Evolutionary conservation across 495 filamentous ascomycete species (phyloP).

Genomic region (Patellaria atrata): DNA sequence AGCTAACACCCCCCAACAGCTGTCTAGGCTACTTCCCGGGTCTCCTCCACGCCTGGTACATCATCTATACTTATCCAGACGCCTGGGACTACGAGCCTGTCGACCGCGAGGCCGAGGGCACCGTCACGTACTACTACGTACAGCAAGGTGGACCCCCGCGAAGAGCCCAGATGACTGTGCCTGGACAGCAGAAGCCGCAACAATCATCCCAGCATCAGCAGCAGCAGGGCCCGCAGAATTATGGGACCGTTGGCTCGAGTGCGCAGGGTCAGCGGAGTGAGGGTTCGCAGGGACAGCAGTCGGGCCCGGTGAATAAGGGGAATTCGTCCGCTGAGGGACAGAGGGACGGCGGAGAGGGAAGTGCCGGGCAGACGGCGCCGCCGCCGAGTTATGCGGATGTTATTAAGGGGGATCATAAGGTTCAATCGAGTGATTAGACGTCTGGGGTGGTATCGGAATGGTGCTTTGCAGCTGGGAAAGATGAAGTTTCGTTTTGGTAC

Average conservation of each 20-base stretch:
- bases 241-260: constrained; percentile 23
- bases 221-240: constrained; percentile 8
- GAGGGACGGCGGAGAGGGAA: constrained; percentile 12
- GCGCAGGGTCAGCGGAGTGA: constrained; percentile 25
- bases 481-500: no score
- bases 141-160: constrained; percentile 23
- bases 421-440: no score
- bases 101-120: constrained; percentile 35
- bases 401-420: constrained; percentile 75
- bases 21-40: constrained; percentile 82
- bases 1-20: neutral
- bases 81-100: constrained; percentile 47
- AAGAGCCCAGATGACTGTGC: neutral
- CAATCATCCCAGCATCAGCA: constrained; percentile 1
- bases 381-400: constrained; percentile 80
- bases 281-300: constrained; percentile 6
- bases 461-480: no score
- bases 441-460: no score
- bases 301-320: constrained; percentile 13
- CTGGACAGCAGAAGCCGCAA: constrained; percentile 4
- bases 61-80: constrained; percentile 84
- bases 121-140: constrained; percentile 33
- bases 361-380: constrained; percentile 21
- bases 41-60: constrained; percentile 94
- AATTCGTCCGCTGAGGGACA: constrained; percentile 14